These are phyloP conservation scores for Xylaria sp. DNA, from an alignment of 2,329 filamentous ascomycete genomes.

Conservation along the genomic window DNA sequence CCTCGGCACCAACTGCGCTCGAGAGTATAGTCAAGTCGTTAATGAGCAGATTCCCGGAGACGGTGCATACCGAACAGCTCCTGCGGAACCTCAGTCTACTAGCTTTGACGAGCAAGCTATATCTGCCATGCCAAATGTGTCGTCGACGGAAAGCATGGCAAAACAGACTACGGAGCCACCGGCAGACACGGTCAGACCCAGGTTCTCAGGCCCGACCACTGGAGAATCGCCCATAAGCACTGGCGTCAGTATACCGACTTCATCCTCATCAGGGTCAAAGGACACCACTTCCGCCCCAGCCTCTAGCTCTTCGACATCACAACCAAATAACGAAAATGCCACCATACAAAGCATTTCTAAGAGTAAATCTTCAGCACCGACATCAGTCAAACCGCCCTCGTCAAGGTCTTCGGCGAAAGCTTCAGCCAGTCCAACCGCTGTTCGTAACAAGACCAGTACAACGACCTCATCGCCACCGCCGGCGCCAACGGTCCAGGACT, in stretches of 20 bases:
- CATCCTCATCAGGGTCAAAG: slow-evolving; percentile 33
- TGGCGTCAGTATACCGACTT: slow-evolving; percentile 24
- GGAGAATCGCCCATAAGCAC: slow-evolving; percentile 33
- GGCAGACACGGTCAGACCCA: slow-evolving; percentile 30
- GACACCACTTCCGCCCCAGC: slow-evolving; percentile 31
- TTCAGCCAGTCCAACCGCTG: slow-evolving; percentile 42
- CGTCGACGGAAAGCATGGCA: slow-evolving; percentile 36
- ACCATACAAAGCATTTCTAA: slow-evolving; percentile 38
- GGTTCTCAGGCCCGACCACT: slow-evolving; percentile 26
- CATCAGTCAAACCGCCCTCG: slow-evolving; percentile 48
- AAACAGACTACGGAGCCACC: slow-evolving; percentile 36
- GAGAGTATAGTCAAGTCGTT: slow-evolving; percentile 26
- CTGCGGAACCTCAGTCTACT: slow-evolving; percentile 32
- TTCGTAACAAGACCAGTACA: slow-evolving; percentile 54
- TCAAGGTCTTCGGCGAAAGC: slow-evolving; percentile 38
- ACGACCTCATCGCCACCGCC: slow-evolving; percentile 60
- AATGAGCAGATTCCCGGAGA: slow-evolving; percentile 33
- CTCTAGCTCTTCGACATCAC: slow-evolving; percentile 37
- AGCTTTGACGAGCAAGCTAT: slow-evolving; percentile 35
- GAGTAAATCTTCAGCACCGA: slow-evolving; percentile 43
- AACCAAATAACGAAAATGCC: slow-evolving; percentile 37
- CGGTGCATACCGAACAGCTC: slow-evolving; percentile 25
- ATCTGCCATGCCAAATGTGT: slow-evolving; percentile 31
- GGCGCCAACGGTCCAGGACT: slow-evolving; percentile 90
- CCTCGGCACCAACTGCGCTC: slow-evolving; percentile 36